phyloP scores from a whole-genome alignment of 2,329 filamentous ascomycete species.

The Didymellaceae sp. region DNA sequence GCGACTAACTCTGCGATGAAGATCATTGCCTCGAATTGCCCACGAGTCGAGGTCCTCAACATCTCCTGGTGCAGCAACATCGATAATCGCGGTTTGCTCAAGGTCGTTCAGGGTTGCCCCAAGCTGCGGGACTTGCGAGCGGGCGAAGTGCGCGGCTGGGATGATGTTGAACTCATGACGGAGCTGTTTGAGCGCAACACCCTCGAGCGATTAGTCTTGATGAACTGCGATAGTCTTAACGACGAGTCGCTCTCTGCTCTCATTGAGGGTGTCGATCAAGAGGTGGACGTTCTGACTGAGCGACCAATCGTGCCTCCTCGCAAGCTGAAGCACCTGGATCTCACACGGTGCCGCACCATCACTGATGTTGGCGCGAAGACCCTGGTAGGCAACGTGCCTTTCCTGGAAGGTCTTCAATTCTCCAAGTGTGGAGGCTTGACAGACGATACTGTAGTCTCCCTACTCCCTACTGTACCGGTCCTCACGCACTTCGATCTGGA shows the following conservation, averaged over 20 bases:
- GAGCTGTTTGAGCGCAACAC: slow-evolving; percentile 80
- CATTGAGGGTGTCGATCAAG: slow-evolving; percentile 75
- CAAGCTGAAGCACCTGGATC: slow-evolving; percentile 80
- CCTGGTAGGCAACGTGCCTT: slow-evolving; percentile 76
- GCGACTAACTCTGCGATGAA: slow-evolving; percentile 86
- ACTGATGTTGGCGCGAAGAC: slow-evolving; percentile 74
- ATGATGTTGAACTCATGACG: slow-evolving; percentile 73
- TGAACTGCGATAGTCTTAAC: slow-evolving; percentile 77
- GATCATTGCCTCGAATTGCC: slow-evolving; percentile 81
- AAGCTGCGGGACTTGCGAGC: slow-evolving; percentile 80
- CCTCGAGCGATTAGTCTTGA: slow-evolving; percentile 81
- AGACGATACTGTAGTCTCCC: slow-evolving; percentile 72
- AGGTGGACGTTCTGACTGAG: slow-evolving; percentile 81
- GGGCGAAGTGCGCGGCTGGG: slow-evolving; percentile 81
- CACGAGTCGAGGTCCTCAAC: slow-evolving; percentile 82
- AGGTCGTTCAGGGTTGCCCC: slow-evolving; percentile 74
- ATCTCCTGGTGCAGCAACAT: slow-evolving; percentile 93
- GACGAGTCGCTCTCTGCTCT: slow-evolving; percentile 77
- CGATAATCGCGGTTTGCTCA: slow-evolving; percentile 75
- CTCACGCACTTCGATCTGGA: slow-evolving; percentile 91
- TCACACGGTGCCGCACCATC: slow-evolving; percentile 78
- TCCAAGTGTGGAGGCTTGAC: slow-evolving; percentile 77
- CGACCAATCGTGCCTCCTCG: slow-evolving; percentile 77
- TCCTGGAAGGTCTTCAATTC: slow-evolving; percentile 82
- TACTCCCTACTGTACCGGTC: slow-evolving; percentile 76